Evolutionary conservation across 495 filamentous ascomycete species (phyloP).

Genomic region (Penicillium flavigenum): DNA sequence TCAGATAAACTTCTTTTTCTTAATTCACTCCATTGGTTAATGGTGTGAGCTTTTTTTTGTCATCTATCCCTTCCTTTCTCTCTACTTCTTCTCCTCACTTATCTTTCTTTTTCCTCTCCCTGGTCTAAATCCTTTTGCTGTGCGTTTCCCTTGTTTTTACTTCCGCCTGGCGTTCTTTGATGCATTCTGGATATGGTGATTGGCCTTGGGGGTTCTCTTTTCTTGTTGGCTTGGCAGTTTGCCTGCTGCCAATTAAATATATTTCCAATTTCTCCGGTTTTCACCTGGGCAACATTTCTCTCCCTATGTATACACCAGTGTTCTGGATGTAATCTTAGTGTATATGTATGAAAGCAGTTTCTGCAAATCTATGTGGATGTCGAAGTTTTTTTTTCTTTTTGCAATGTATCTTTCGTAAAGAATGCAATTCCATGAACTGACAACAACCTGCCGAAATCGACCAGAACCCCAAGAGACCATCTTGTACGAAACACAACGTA

Average conservation of each 20-base stretch:
- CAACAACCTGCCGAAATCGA: not conserved
- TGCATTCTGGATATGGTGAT: conserved; percentile 40
- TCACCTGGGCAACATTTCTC: not conserved
- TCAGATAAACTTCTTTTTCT: conserved; percentile 13
- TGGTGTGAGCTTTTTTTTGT: conserved; percentile 10
- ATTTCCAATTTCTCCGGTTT: conserved; percentile 16
- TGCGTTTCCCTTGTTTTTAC: conserved; percentile 30
- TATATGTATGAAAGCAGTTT: not conserved
- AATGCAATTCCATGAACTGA: not conserved
- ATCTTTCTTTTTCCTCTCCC: conserved; percentile 9
- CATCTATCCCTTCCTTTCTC: conserved; percentile 13
- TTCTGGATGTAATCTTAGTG: conserved; percentile 19
- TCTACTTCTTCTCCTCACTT: conserved; percentile 14
- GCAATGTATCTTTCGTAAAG: not conserved
- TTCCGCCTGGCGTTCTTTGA: conserved; percentile 38
- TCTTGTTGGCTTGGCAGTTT: conserved; percentile 18
- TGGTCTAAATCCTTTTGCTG: conserved; percentile 6
- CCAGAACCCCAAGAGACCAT: not conserved
- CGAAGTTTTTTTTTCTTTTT: not conserved
- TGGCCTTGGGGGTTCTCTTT: conserved; percentile 26
- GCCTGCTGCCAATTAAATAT: conserved; percentile 14
- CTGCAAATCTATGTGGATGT: not conserved
- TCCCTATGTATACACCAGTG: conserved; percentile 8
- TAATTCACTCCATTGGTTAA: conserved; percentile 10
- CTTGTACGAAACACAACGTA: not conserved